Base-by-base conservation (phyloP, 164 flowering plant genomes). In the Macadamia integrifolia region DNA sequence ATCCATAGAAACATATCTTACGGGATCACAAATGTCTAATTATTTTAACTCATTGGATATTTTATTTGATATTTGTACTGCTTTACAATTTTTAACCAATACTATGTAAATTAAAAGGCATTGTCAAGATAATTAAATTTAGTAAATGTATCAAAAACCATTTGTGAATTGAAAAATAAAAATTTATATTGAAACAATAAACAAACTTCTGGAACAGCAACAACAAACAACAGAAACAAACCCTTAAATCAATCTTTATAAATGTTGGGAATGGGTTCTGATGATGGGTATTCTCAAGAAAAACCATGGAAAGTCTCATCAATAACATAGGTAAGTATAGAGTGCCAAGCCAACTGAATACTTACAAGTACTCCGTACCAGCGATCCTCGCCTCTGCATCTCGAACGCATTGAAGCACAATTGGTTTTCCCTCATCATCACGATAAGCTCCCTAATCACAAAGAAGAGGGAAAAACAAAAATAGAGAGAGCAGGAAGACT, bases 351-450 rank as follows among this genome's bases (percentile, higher is more conserved):
- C 15, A 50, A 53, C 11, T 4, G 44, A 32, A 60, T 35, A 76
- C 79, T 73, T 62, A 80, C 81, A 74, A 64, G 72, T 76, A 76
- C 28, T 76, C 72, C 18, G 61, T 49, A 3, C 78, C 76, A 0
- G 72, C 63, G 61, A 80, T 76, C 71, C 64, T 80, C 0, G 64
- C 66, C 59, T 74, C 78, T 2, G 81, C 83, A 23, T 76, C 68
- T 32, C 76, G 64, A 43, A 78, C 83, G 40, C 79, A 80, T 61
- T 74, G 76, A 61, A 80, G 81, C 32, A 80, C 77, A n/a, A 78
- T 67, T 1, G 79, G 79, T 65, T 69, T 78, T 18, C 83, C 83
- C 31, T 78, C 75, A 58, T 80, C 79, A 61, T 76, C 83, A 17
- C 79, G 66, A 23, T 74, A 76, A 61, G 83, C 77, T 50, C 83